Evolutionary conservation across 176 grass and related monocot genomes (phyloP).

Genomic region (Carex cristatella): DNA sequence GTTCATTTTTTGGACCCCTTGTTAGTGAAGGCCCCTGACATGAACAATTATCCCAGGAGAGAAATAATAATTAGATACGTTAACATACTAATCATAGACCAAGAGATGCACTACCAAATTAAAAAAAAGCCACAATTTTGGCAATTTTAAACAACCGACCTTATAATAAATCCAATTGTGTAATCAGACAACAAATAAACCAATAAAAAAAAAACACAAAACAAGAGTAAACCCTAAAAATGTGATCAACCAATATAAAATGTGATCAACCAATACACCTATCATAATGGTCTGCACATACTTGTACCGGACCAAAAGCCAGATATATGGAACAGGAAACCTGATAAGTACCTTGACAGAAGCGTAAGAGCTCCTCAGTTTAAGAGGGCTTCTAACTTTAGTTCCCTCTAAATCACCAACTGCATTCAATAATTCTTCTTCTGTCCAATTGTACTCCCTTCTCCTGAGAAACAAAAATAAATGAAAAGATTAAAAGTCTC

Average conservation of each 20-base stretch:
- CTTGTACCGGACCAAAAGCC: neutral
- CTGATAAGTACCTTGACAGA: constrained; percentile 44
- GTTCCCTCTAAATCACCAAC: constrained; percentile 47
- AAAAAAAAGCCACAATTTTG: neutral
- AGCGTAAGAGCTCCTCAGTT: constrained; percentile 66
- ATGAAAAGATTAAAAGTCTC: neutral
- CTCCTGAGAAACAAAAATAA: constrained; percentile 28
- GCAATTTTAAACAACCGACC: neutral
- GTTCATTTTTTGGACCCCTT: constrained; percentile 67
- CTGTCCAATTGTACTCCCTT: constrained; percentile 44
- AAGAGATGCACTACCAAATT: neutral
- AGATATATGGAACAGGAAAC: neutral
- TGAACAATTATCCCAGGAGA: constrained; percentile 10
- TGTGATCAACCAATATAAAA: neutral
- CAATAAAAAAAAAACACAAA: neutral
- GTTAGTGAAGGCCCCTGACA: constrained; percentile 57
- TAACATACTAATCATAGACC: neutral
- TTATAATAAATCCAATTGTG: neutral
- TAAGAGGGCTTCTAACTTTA: constrained; percentile 59
- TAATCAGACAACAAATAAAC: neutral
- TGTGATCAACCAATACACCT: neutral
- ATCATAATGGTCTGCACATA: neutral
- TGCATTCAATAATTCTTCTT: constrained; percentile 55
- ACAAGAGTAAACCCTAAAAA: neutral
- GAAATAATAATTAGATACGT: neutral